phyloP scores from a whole-genome alignment of 139 green algal species.

The Marvania coccoides region DNA sequence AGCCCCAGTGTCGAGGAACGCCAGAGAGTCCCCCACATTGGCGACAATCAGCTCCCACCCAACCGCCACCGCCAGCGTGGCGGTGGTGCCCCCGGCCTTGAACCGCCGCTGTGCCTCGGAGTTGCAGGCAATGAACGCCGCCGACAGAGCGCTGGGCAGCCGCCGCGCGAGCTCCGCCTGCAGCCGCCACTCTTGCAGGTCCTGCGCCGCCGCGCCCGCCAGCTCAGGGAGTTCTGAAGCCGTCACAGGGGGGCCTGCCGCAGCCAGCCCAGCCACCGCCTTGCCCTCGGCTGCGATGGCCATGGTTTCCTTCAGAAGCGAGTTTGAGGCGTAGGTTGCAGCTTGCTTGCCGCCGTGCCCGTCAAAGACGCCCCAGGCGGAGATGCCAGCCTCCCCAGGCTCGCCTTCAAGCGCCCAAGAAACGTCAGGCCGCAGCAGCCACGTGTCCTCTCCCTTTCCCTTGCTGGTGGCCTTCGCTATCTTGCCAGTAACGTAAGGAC shows the following conservation, averaged over 20 bases:
- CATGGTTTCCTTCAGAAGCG: conserved; percentile 48
- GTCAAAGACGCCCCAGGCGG: conserved; percentile 53
- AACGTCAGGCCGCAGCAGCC: conserved; percentile 32
- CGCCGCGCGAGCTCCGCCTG: neutral
- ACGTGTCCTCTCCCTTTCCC: conserved; percentile 50
- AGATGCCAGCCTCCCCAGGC: neutral
- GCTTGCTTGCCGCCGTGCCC: conserved; percentile 54
- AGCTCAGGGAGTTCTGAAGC: conserved; percentile 2
- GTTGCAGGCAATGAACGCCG: conserved; percentile 13
- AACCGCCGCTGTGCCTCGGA: conserved; percentile 5
- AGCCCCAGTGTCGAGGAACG: conserved; percentile 53
- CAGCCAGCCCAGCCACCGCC: neutral
- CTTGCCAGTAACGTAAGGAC: conserved; percentile 10
- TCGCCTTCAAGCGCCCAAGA: conserved; percentile 1
- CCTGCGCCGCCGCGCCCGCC: conserved; percentile 2
- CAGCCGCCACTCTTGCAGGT: conserved; percentile 24
- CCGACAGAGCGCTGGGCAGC: conserved; percentile 4
- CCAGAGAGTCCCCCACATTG: conserved; percentile 57
- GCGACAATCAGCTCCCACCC: conserved; percentile 51
- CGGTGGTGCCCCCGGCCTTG: conserved; percentile 56
- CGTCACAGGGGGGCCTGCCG: neutral
- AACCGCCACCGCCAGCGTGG: conserved; percentile 60
- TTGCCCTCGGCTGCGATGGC: conserved; percentile 15
- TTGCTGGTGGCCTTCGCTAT: conserved; percentile 39
- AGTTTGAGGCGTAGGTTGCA: conserved; percentile 37